phyloP scores from a whole-genome alignment of 2,329 filamentous ascomycete genomes.

The Dactylella cylindrospora region DNA sequence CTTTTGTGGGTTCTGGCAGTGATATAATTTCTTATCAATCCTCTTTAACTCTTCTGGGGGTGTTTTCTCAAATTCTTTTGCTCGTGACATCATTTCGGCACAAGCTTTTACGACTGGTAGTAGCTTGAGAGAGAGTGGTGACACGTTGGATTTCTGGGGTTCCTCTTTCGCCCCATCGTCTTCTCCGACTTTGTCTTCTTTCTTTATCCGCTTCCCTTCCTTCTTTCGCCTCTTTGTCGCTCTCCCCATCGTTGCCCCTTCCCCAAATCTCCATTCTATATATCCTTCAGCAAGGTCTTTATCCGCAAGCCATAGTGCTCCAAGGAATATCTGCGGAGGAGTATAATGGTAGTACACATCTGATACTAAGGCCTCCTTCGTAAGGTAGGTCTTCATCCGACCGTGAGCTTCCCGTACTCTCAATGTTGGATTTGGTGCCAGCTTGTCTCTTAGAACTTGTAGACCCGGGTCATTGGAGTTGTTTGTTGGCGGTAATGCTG shows the following conservation, averaged over 20 bases:
- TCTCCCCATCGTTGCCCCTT: constrained; percentile 49
- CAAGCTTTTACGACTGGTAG: constrained; percentile 8
- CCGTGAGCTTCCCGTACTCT: constrained; percentile 65
- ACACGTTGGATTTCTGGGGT: constrained; percentile 46
- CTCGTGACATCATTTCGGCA: constrained; percentile 32
- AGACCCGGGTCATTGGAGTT: constrained; percentile 41
- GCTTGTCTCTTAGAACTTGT: constrained; percentile 32
- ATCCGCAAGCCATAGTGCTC: constrained; percentile 75
- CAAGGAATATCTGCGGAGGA: constrained; percentile 89
- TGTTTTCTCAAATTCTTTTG: constrained; percentile 28
- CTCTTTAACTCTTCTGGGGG: constrained; percentile 29
- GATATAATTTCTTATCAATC: constrained; percentile 48
- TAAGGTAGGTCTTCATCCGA: constrained; percentile 71
- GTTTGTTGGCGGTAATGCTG: constrained; percentile 48
- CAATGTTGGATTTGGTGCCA: constrained; percentile 53
- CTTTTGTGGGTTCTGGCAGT: constrained; percentile 47
- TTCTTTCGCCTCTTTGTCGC: constrained; percentile 66
- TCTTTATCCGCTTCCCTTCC: constrained; percentile 70
- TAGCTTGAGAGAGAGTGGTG: constrained; percentile 21
- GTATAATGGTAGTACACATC: constrained; percentile 98
- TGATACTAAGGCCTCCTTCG: constrained; percentile 78
- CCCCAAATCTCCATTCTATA: constrained; percentile 47
- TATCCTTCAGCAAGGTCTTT: constrained; percentile 57
- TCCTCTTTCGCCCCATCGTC: constrained; percentile 46
- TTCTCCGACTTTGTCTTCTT: constrained; percentile 53